phyloP scores from a whole-genome alignment of 164 flowering plant species.

The Sextonia rubra region DNA sequence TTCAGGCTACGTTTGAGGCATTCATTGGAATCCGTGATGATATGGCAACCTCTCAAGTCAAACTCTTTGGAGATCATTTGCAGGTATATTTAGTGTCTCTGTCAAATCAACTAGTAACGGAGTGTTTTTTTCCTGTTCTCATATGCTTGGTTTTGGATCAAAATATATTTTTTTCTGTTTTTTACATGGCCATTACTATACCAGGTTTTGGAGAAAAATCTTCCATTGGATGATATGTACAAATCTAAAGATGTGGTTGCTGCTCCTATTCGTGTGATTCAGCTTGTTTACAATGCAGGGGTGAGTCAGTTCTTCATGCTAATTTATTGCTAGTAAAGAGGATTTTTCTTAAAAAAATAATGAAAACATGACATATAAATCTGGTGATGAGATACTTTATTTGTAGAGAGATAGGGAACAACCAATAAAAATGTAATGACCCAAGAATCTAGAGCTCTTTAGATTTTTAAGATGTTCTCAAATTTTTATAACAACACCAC shows the following conservation, averaged over 20 bases:
- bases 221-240: slow-evolving; percentile 72
- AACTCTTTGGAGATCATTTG: slow-evolving; percentile 84
- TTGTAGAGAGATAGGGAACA: neutral
- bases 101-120: no score
- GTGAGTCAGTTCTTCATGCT: slow-evolving; percentile 37
- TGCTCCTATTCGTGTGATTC: slow-evolving; percentile 94
- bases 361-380: no score
- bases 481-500: no score
- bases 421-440: no score
- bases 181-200: neutral
- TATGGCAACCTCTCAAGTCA: slow-evolving; percentile 68
- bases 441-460: no score
- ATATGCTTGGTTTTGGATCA: no score
- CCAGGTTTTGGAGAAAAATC: slow-evolving; percentile 83
- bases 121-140: no score
- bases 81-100: slow-evolving; percentile 36
- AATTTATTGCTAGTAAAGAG: no score
- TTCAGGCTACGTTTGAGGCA: slow-evolving; percentile 94
- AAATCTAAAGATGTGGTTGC: slow-evolving; percentile 76
- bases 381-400: no score
- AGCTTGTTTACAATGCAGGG: slow-evolving; percentile 80
- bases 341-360: no score
- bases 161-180: neutral
- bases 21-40: slow-evolving; percentile 91
- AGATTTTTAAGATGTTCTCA: no score